Evolutionary conservation across 805 yeast species (phyloP).

Genomic region (Suhomyces xylopsoci): DNA sequence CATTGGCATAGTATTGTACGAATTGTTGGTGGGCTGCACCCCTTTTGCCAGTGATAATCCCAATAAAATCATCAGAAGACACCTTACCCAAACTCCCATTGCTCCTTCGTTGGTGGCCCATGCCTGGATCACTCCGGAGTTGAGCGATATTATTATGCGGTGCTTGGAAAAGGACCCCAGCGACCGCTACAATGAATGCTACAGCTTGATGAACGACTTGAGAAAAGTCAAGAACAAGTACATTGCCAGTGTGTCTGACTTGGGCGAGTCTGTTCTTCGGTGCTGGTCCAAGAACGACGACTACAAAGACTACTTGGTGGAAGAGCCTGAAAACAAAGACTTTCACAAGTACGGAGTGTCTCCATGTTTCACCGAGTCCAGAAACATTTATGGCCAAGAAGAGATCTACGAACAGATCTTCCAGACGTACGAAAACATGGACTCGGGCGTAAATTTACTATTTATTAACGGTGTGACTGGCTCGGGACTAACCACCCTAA

Average conservation of each 20-base stretch:
- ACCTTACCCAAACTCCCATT: slow-evolving; percentile 39
- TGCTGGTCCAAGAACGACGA: slow-evolving; percentile 3
- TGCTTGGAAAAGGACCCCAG: slow-evolving; percentile 40
- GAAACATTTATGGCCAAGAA: slow-evolving; percentile 13
- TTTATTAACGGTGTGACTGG: slow-evolving; percentile 44
- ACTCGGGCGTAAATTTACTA: slow-evolving; percentile 18
- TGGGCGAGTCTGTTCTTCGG: neutral
- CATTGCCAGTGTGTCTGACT: slow-evolving; percentile 6
- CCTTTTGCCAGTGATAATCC: slow-evolving; percentile 44
- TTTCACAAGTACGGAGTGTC: slow-evolving; percentile 7
- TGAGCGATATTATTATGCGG: slow-evolving; percentile 41
- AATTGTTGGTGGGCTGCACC: slow-evolving; percentile 41
- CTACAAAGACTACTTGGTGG: slow-evolving; percentile 1
- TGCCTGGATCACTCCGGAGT: slow-evolving; percentile 23
- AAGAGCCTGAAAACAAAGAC: neutral
- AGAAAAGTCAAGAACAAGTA: slow-evolving; percentile 19
- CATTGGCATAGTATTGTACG: slow-evolving; percentile 49
- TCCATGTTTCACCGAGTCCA: slow-evolving; percentile 7
- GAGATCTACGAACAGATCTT: slow-evolving; percentile 8
- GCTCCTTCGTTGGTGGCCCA: slow-evolving; percentile 33
- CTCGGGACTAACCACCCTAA: slow-evolving; percentile 43
- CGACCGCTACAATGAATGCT: slow-evolving; percentile 37
- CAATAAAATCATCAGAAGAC: slow-evolving; percentile 36
- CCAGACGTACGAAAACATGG: slow-evolving; percentile 6
- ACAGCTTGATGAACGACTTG: slow-evolving; percentile 35